Conservation (phyloP, 2,329 filamentous ascomycete species). For the Paraphaeosphaeria sporulosa region DNA sequence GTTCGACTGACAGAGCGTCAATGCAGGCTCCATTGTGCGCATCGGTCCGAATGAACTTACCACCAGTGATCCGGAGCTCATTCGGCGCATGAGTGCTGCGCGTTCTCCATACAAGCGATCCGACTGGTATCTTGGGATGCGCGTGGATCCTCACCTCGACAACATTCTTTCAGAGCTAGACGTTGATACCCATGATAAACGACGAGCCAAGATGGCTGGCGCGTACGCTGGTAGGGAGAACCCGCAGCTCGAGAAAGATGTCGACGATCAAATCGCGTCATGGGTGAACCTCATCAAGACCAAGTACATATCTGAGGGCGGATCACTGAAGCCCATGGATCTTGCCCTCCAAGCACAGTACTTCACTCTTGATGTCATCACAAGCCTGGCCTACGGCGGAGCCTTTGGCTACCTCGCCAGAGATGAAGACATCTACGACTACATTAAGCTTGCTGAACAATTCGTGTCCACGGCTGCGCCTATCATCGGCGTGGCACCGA, state of each 20-base stretch:
- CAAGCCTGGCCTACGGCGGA: conserved; percentile 16
- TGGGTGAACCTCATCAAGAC: conserved; percentile 56
- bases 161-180: conserved; percentile 59
- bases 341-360: conserved; percentile 57
- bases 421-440: conserved; percentile 17
- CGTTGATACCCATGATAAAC: conserved; percentile 51
- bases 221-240: conserved; percentile 65
- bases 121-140: conserved; percentile 46
- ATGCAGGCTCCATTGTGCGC: conserved; percentile 45
- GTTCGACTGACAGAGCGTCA: background rate
- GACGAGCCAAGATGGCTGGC: conserved; percentile 54
- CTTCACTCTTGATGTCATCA: conserved; percentile 43
- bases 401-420: conserved; percentile 18
- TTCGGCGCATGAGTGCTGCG: conserved; percentile 52
- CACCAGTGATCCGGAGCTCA: conserved; percentile 55
- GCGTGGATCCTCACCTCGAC: conserved; percentile 58
- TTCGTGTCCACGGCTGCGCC: conserved; percentile 6
- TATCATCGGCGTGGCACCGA: conserved; percentile 7
- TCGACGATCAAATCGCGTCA: conserved; percentile 56
- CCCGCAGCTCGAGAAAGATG: conserved; percentile 55
- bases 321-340: conserved; percentile 50
- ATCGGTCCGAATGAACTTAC: conserved; percentile 56
- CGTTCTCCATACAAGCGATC: conserved; percentile 46
- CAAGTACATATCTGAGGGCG: conserved; percentile 48
- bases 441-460: conserved; percentile 2